Evolutionary conservation across 805 yeast species (phyloP).

Genomic region (Myxozyma geophila): DNA sequence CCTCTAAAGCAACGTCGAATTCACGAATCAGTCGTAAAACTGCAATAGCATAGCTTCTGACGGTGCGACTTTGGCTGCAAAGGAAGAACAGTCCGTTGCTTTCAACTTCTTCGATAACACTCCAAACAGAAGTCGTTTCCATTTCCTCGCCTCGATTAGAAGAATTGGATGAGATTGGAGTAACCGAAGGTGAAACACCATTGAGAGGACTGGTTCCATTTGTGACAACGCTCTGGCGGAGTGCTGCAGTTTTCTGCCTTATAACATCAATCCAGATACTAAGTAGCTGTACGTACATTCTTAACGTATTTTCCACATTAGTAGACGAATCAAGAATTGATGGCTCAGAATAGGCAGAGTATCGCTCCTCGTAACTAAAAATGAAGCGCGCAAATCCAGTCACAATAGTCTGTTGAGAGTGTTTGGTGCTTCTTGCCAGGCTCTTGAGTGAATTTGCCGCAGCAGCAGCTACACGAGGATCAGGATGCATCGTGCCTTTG

Average conservation of each 20-base stretch:
- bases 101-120: conserved; percentile 91
- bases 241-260: conserved; percentile 46
- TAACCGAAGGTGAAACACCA: conserved; percentile 12
- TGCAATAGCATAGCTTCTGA: conserved; percentile 75
- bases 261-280: conserved; percentile 81
- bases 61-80: conserved; percentile 80
- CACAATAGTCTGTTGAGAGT: conserved; percentile 57
- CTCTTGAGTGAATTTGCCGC: conserved; percentile 66
- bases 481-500: conserved; percentile 73
- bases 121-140: conserved; percentile 76
- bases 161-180: conserved; percentile 38
- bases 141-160: conserved; percentile 59
- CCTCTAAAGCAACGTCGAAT: conserved; percentile 82
- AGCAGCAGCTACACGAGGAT: conserved; percentile 63
- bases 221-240: conserved; percentile 24
- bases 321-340: conserved; percentile 7
- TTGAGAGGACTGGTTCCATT: conserved; percentile 5
- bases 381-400: conserved; percentile 79
- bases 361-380: conserved; percentile 70
- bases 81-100: conserved; percentile 92
- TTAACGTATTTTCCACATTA: conserved; percentile 38
- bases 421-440: conserved; percentile 63
- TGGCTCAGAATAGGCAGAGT: conserved; percentile 31
- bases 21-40: conserved; percentile 79
- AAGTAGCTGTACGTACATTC: conserved; percentile 76